phyloP scores from a whole-genome alignment of 2,329 filamentous ascomycete species.

The Aureobasidium sp. region DNA sequence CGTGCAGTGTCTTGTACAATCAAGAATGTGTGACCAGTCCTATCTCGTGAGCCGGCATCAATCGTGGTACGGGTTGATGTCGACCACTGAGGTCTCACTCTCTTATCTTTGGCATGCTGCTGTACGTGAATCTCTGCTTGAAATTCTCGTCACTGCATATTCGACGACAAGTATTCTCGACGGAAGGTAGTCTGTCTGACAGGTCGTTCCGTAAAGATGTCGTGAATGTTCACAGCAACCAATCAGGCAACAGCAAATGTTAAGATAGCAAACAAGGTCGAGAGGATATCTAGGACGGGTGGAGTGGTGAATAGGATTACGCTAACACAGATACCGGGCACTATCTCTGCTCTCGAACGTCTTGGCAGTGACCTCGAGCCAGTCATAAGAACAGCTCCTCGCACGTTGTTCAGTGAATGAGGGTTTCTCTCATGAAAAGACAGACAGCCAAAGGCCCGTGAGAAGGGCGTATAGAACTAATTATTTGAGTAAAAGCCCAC shows the following conservation, averaged over 20 bases:
- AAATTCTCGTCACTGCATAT: not conserved
- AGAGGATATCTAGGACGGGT: not conserved
- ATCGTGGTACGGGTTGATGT: not conserved
- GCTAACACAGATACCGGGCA: conserved; percentile 2
- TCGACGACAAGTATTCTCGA: not conserved
- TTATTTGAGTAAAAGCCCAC: conserved; percentile 10
- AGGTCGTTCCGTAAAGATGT: not conserved
- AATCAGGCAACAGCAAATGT: not conserved
- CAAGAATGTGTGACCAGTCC: not conserved
- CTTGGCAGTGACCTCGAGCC: conserved; percentile 5
- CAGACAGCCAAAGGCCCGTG: conserved; percentile 1
- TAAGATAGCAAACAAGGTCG: not conserved
- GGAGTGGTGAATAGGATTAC: conserved; percentile 5
- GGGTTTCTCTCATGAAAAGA: not conserved
- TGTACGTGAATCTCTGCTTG: not conserved
- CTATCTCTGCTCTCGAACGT: conserved; percentile 9
- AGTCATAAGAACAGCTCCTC: conserved; percentile 11
- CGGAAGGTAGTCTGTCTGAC: not conserved
- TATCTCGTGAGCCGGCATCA: not conserved
- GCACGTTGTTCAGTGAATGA: conserved; percentile 1
- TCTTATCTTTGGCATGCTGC: not conserved
- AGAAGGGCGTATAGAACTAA: not conserved
- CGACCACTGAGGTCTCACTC: not conserved
- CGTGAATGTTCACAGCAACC: not conserved
- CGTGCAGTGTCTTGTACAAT: not conserved